Evolutionary conservation across 371 early-diverging fungal genomes (phyloP).

Genomic region (Mortierella sp.): DNA sequence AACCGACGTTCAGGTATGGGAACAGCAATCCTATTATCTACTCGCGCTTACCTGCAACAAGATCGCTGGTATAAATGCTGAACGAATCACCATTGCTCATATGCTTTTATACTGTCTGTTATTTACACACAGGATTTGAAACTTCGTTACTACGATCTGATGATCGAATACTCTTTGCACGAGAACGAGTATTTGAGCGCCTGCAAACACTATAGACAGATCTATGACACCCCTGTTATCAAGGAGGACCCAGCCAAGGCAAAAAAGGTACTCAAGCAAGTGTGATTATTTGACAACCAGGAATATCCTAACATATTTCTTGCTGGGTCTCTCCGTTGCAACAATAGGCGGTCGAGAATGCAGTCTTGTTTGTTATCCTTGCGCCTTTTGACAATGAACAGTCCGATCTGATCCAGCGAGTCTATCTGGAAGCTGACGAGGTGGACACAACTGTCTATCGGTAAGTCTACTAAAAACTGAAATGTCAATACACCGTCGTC

Average conservation of each 20-base stretch:
- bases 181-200: slow-evolving; percentile 90
- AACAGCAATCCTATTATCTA: neutral
- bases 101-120: neutral
- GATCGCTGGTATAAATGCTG: neutral
- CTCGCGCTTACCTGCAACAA: neutral
- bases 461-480: slow-evolving; percentile 58
- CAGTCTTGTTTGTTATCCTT: slow-evolving; percentile 87
- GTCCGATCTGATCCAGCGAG: slow-evolving; percentile 89
- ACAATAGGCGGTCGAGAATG: slow-evolving; percentile 75
- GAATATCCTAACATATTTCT: neutral
- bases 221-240: slow-evolving; percentile 88
- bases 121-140: slow-evolving; percentile 82
- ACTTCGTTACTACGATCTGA: slow-evolving; percentile 93
- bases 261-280: slow-evolving; percentile 67
- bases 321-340: neutral
- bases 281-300: neutral
- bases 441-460: slow-evolving; percentile 78
- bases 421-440: slow-evolving; percentile 83
- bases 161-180: slow-evolving; percentile 95
- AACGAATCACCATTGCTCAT: neutral
- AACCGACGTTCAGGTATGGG: slow-evolving; percentile 76
- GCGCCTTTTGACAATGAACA: slow-evolving; percentile 98
- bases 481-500: neutral
- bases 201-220: slow-evolving; percentile 91
- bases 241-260: slow-evolving; percentile 85